Percentiles rank a stretch among this genome's conserved stretches.
Evolutionary conservation across 306 rosid species (phyloP).

Genomic region (Inga oerstediana): DNA sequence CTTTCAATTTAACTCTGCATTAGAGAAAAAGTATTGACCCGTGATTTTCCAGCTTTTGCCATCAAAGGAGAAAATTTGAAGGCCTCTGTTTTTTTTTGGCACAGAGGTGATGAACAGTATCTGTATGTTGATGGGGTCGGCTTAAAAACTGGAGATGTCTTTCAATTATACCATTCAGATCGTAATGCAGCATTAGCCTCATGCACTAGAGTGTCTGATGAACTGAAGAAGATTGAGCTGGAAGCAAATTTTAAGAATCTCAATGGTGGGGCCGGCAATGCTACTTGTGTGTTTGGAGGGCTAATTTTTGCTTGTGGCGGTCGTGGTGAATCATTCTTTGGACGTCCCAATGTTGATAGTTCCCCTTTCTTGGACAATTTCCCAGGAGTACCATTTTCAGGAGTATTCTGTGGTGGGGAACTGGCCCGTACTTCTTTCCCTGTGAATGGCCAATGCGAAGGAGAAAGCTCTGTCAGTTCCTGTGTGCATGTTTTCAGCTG

Average conservation of each 20-base stretch:
- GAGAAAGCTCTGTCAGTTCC: constrained; percentile 44
- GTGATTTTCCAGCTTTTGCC: not conserved
- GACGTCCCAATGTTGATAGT: constrained; percentile 55
- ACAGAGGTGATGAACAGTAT: constrained; percentile 75
- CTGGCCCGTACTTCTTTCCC: constrained; percentile 57
- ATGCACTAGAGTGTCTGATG: constrained; percentile 35
- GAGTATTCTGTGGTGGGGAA: constrained; percentile 77
- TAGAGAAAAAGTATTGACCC: not conserved
- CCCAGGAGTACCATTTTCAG: constrained; percentile 63
- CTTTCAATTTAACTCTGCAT: not conserved
- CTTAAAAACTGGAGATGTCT: constrained; percentile 69
- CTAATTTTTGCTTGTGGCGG: constrained; percentile 67
- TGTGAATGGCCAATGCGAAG: constrained; percentile 38
- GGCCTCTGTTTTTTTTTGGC: constrained; percentile 31
- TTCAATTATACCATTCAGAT: constrained; percentile 76
- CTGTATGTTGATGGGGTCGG: constrained; percentile 64
- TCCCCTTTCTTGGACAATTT: constrained; percentile 61
- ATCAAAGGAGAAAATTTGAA: constrained; percentile 5
- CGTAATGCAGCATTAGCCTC: constrained; percentile 52
- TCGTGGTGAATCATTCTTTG: constrained; percentile 67
- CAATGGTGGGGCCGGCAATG: constrained; percentile 25
- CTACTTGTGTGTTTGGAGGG: constrained; percentile 61
- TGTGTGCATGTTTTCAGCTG: constrained; percentile 65
- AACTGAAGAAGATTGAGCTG: constrained; percentile 49
- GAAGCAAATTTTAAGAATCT: constrained; percentile 35